Percentiles rank a stretch among this genome's conserved stretches.
phyloP scores from a whole-genome alignment of 1,139 yeast species.

The Yamadazyma spencermartinsiae region DNA sequence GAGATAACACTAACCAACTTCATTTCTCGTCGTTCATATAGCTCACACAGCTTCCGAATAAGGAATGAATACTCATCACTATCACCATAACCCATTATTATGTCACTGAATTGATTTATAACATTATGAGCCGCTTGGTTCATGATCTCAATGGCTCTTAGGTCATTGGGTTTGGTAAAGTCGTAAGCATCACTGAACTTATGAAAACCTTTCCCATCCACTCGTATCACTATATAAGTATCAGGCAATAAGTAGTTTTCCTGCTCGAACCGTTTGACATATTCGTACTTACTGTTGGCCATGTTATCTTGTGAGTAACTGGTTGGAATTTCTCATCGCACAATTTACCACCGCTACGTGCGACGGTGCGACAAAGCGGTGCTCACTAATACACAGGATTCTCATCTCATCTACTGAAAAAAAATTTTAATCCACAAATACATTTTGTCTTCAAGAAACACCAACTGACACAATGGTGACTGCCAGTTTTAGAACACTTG shows the following conservation, averaged over 20 bases:
- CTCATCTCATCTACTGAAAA: too few species aligned
- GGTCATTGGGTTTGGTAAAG: constrained; percentile 87
- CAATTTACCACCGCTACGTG: too few species aligned
- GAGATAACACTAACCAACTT: constrained; percentile 82
- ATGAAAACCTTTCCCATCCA: constrained; percentile 95
- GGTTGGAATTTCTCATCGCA: too few species aligned
- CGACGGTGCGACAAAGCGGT: too few species aligned
- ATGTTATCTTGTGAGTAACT: constrained; percentile 33
- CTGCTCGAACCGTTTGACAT: constrained; percentile 79
- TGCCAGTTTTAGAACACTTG: constrained; percentile 77
- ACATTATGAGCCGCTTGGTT: constrained; percentile 74
- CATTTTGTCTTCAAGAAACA: neutral
- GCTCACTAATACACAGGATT: too few species aligned
- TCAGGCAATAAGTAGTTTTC: constrained; percentile 75
- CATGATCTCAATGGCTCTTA: constrained; percentile 73
- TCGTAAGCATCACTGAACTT: constrained; percentile 71
- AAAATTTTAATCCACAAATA: neutral
- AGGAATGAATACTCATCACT: constrained; percentile 93
- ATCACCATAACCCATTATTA: constrained; percentile 86
- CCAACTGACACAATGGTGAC: constrained; percentile 10
- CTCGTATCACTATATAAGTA: constrained; percentile 77
- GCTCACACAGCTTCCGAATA: constrained; percentile 55
- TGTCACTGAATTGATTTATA: constrained; percentile 66
- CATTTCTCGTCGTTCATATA: constrained; percentile 80
- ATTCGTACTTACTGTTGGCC: constrained; percentile 84